These are phyloP conservation scores for Rhizopus sp. DNA, from an alignment of 371 early-diverging fungal species.

Conservation along the genomic window DNA sequence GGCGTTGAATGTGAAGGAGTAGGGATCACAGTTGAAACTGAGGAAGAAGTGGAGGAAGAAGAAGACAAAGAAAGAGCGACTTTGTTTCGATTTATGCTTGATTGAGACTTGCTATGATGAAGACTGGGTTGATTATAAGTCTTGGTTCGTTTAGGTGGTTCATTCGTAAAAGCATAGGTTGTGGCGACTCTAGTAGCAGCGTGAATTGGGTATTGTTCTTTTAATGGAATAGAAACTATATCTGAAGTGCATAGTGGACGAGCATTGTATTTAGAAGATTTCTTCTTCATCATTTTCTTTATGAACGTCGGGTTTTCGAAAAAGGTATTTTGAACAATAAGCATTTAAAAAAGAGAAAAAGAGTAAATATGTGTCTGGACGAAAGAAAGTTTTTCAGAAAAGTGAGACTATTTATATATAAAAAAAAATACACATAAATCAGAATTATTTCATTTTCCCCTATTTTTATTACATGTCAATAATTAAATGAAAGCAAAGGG, in stretches of 20 bases:
- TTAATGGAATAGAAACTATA: slow-evolving; percentile 8
- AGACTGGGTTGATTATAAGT: slow-evolving; percentile 17
- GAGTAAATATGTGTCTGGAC: not conserved
- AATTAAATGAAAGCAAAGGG: not conserved
- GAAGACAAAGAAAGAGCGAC: slow-evolving; percentile 8
- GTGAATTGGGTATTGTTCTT: slow-evolving; percentile 8
- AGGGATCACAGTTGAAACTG: slow-evolving; percentile 18
- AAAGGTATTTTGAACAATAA: slow-evolving; percentile 2
- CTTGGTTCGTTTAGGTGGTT: slow-evolving; percentile 12
- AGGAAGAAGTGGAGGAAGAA: slow-evolving; percentile 8
- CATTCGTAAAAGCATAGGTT: not conserved
- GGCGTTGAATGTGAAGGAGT: not conserved
- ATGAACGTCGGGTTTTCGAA: slow-evolving; percentile 26
- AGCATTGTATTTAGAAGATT: slow-evolving; percentile 16
- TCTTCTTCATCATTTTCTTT: slow-evolving; percentile 24
- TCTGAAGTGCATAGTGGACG: slow-evolving; percentile 22
- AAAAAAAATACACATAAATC: too few relatives aligned
- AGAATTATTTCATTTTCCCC: too few relatives aligned
- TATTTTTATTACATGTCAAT: not conserved
- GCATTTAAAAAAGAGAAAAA: not conserved
- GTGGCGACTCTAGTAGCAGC: slow-evolving; percentile 10
- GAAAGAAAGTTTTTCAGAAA: too few relatives aligned
- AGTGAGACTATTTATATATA: too few relatives aligned
- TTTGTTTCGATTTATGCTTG: not conserved
- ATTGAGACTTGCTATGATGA: slow-evolving; percentile 8